Evolutionary conservation across 2,329 filamentous ascomycete genomes (phyloP), one percentile per base, ranked within the genome.

Genomic region (Monilinia fructigena): DNA sequence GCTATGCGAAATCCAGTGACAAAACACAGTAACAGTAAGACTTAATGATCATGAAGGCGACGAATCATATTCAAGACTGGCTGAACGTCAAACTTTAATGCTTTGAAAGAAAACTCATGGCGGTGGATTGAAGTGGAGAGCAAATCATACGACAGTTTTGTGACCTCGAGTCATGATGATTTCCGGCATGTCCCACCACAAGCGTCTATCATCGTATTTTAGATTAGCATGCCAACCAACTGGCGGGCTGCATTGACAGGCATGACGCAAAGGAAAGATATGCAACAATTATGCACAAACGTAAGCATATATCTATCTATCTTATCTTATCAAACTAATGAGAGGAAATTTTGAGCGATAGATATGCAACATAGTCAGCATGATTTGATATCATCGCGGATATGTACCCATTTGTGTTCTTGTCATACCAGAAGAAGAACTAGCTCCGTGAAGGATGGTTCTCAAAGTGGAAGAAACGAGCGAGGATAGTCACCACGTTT

Each of bases 81-180:
- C 20, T 48, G 20, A 28, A 14, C 20, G 7, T 7, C n/a, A 48
- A 23, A 14, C 18, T 60, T 48, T 14, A 48, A 59, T 59, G n/a
- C 26, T 18, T 18, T 4, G 56, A 16, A 60, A 60, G 28, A 12
- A 45, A 23, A 20, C 31, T n/a, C 28, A 3, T 35, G 23, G 42
- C 47, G 26, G 8, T 60, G 20, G 20, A 48, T 35, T 48, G 28
- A 45, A 28, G 28, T 60, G 45, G 45, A 60, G 11, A 48, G 20
- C 3, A 48, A 23, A 48, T 48, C 18, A 11, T 48, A 35, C 28
- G 42, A 48, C 12, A 35, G 14, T 38, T 23, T 38, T 12, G 28
- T 60, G 42, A 31, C 28, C 56, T 38, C n/a, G 56, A 60, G 56
- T 60, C 56, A 60, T 60, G 12, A 35, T 35, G 7, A 42, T 23